phyloP scores from a whole-genome alignment of 2,329 filamentous ascomycete genomes.

The Aspergillus floridensis region DNA sequence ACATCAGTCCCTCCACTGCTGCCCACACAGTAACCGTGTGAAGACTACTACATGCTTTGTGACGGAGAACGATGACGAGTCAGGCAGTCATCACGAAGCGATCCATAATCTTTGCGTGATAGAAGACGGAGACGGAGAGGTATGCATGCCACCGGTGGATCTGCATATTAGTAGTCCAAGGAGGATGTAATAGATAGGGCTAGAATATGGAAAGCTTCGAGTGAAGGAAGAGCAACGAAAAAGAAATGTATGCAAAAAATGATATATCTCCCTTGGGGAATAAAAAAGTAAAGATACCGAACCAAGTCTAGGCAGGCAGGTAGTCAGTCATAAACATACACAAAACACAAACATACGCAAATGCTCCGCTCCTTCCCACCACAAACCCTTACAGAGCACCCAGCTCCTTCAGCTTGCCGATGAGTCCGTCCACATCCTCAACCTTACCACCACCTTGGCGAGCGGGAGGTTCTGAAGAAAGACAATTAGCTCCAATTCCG shows the following conservation, averaged over 20 bases:
- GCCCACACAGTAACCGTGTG: too few relatives aligned
- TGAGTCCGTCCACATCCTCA: slow-evolving; percentile 92
- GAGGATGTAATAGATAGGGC: background rate
- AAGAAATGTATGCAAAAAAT: background rate
- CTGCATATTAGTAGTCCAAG: background rate
- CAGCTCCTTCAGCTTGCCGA: slow-evolving; percentile 91
- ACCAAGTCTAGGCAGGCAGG: background rate
- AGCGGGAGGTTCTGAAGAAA: slow-evolving; percentile 68
- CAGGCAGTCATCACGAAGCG: too few relatives aligned
- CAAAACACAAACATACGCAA: background rate
- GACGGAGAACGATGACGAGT: too few relatives aligned
- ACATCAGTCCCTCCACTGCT: too few relatives aligned
- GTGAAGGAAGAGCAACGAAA: background rate
- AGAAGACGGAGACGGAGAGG: too few relatives aligned
- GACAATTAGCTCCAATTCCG: background rate
- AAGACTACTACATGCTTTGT: too few relatives aligned
- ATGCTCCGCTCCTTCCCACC: background rate
- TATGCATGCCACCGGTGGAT: too few relatives aligned
- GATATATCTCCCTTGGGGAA: background rate
- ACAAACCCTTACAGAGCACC: slow-evolving; percentile 67
- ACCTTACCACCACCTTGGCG: slow-evolving; percentile 95
- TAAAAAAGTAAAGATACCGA: background rate
- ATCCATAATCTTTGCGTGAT: too few relatives aligned
- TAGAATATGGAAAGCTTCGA: background rate
- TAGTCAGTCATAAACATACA: slow-evolving; percentile 10